Base-by-base conservation (phyloP, 139 green algal genomes). In the Micractinium conductrix region DNA sequence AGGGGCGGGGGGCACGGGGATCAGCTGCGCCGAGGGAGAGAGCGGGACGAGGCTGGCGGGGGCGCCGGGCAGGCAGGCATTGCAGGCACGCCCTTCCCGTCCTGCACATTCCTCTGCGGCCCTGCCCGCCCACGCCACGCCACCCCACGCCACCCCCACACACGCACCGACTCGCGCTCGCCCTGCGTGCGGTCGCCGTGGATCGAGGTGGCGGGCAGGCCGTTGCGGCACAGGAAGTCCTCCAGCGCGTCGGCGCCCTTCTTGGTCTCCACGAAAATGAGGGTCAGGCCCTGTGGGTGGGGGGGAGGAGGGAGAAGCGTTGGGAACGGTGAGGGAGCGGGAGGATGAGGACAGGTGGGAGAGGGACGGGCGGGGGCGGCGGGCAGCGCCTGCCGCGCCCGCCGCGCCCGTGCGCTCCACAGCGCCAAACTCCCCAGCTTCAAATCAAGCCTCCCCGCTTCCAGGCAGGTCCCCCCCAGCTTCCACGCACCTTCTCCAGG, bases 191-290 rank as follows among this genome's bases (percentile, higher is more conserved):
- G 92, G 91, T 99, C 96, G 19, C 96, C 96, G 88, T 99, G 96
- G 87, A 99, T 99, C 85, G 91, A 95, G 62, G 96, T 99, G 30
- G 96, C 95, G 30, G 94, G 92, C 81, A 98, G 94, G 83, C 93
- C 89, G 88, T 97, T 94, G 78, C 92, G 85, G 44, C 80, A 91
- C 21, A 99, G 92, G 87, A 94, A 98, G 88, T 98, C 96, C 89
- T 99, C 96, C 68, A 99, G 90, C 42, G 95, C 89, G 83, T 99
- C 96, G n/a, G 96, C 96, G 48, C 96, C 96, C 58, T 95, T 93
- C 94, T 99, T 99, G 40, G 96, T 99, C 93, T 99, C 96, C 74
- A 99, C 96, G 89, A 99, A 99, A 22, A 99, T 94, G 48, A 99
- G 91, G 26, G 96, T 99, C 53, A 99, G 89, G 65, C 96, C 96